A percentile compares a stretch with the other conserved stretches of the same genome.
Evolutionary conservation across 2,329 filamentous ascomycete species (phyloP).

Genomic region (Ascochyta viciae-villosae): DNA sequence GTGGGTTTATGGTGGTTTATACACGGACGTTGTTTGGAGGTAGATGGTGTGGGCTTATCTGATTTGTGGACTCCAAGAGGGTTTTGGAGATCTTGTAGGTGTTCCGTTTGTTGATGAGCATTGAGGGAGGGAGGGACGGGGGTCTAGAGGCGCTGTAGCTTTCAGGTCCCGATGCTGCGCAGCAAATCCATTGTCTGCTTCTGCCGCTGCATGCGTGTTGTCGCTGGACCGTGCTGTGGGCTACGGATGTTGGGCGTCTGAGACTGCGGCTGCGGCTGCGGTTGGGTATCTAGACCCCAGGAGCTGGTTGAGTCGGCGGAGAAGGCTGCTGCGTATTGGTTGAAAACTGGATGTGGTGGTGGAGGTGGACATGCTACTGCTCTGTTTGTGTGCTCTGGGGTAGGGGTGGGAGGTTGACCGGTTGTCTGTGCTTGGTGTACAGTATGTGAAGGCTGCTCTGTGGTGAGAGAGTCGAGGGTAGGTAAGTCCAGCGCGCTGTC

Average conservation of each 20-base stretch:
- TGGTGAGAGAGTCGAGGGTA: neutral
- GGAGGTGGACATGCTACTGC: neutral
- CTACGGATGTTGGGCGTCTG: neutral
- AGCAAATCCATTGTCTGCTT: conserved; percentile 24
- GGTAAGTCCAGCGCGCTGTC: neutral
- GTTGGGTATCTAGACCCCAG: neutral
- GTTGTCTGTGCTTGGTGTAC: neutral
- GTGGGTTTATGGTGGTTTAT: too few species aligned
- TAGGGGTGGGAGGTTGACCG: neutral
- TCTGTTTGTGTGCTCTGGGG: neutral
- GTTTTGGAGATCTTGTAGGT: too few species aligned
- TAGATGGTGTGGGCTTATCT: too few species aligned
- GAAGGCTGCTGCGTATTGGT: neutral
- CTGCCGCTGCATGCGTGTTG: conserved; percentile 23
- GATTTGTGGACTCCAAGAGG: too few species aligned
- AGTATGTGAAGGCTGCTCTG: neutral
- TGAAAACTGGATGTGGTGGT: neutral
- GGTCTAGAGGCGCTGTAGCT: too few species aligned
- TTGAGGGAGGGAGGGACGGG: too few species aligned
- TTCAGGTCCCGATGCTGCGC: conserved; percentile 11
- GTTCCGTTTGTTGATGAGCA: too few species aligned
- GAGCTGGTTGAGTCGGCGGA: conserved; percentile 2
- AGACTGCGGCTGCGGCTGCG: neutral
- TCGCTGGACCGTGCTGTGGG: neutral
- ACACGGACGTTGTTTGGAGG: too few species aligned